These are phyloP conservation scores for Fusarium bactridioides DNA, from an alignment of 2,329 filamentous ascomycete genomes.

Conservation along the genomic window DNA sequence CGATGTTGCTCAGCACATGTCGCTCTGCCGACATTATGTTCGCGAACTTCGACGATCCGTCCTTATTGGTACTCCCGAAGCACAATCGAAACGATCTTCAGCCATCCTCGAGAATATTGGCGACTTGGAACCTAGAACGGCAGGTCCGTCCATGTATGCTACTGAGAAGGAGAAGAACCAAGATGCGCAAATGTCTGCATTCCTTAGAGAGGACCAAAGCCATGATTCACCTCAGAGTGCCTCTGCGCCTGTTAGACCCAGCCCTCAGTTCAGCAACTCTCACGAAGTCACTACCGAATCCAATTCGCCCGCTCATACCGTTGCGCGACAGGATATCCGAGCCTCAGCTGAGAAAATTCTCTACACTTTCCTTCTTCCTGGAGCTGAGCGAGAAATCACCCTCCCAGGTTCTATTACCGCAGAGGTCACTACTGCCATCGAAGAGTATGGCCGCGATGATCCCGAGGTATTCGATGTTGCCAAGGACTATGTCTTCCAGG, in stretches of 20 bases:
- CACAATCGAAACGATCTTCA: conserved; percentile 90
- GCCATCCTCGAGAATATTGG: conserved; percentile 76
- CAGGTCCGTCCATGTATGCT: conserved; percentile 68
- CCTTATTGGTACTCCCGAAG: conserved; percentile 89
- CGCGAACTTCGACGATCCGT: conserved; percentile 93
- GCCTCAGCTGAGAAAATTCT: conserved; percentile 97
- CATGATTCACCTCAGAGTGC: conserved; percentile 65
- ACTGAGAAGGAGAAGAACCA: conserved; percentile 78
- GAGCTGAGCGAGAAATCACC: conserved; percentile 96
- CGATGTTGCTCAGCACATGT: conserved; percentile 99
- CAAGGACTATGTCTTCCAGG: conserved; percentile 99
- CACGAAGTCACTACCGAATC: conserved; percentile 75
- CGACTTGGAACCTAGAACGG: conserved; percentile 68
- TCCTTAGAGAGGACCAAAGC: conserved; percentile 73
- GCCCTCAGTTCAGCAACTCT: conserved; percentile 67
- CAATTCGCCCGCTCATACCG: conserved; percentile 82
- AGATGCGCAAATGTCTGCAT: conserved; percentile 91
- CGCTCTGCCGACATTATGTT: conserved; percentile 95
- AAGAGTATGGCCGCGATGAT: conserved; percentile 90
- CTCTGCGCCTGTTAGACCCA: conserved; percentile 53
- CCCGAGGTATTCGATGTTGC: conserved; percentile 97
- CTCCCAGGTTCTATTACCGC: conserved; percentile 87
- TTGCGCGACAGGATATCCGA: conserved; percentile 88
- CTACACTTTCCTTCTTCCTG: conserved; percentile 95
- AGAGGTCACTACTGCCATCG: conserved; percentile 86